Percentiles rank a stretch among this genome's conserved stretches.
Conservation (phyloP, 2,329 filamentous ascomycete species). For the Hypoxylon sp. region DNA sequence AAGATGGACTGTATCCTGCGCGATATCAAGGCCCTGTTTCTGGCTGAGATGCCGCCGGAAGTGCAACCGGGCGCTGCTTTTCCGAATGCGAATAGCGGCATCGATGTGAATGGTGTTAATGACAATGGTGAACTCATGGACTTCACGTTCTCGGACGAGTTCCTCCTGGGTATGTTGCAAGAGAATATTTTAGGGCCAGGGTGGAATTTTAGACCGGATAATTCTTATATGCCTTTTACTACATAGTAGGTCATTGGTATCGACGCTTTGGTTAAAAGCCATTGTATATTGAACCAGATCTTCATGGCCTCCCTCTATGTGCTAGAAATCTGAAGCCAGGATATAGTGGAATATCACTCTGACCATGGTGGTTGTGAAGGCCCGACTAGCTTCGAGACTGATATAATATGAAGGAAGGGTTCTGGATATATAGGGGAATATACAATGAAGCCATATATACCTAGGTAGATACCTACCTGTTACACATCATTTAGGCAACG, state of each 20-base stretch:
- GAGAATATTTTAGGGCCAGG: conserved; percentile 35
- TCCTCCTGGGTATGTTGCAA: conserved; percentile 33
- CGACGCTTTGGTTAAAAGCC: neutral
- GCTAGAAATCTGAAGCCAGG: too few relatives aligned
- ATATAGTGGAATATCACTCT: too few relatives aligned
- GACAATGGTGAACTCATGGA: conserved; percentile 14
- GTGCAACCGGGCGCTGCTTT: conserved; percentile 1
- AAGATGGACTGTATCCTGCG: conserved; percentile 44
- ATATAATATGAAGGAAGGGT: too few relatives aligned
- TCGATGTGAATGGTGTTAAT: neutral
- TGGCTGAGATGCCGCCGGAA: conserved; percentile 38
- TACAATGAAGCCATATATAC: too few relatives aligned
- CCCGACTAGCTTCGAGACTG: too few relatives aligned
- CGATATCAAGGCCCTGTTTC: conserved; percentile 45
- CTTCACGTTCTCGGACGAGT: conserved; percentile 29
- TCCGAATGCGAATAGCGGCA: conserved; percentile 11
- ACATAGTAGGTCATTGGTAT: neutral
- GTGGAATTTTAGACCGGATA: conserved; percentile 38
- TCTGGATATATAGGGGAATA: too few relatives aligned
- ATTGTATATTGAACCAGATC: neutral
- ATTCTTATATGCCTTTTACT: conserved; percentile 27
- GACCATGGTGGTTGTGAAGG: too few relatives aligned
- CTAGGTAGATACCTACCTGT: too few relatives aligned
- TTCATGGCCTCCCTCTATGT: neutral
- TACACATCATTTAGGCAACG: too few relatives aligned